These are phyloP conservation scores for Mycena haematopus DNA, from an alignment of 768 basidiomycete species.

Conservation along the genomic window DNA sequence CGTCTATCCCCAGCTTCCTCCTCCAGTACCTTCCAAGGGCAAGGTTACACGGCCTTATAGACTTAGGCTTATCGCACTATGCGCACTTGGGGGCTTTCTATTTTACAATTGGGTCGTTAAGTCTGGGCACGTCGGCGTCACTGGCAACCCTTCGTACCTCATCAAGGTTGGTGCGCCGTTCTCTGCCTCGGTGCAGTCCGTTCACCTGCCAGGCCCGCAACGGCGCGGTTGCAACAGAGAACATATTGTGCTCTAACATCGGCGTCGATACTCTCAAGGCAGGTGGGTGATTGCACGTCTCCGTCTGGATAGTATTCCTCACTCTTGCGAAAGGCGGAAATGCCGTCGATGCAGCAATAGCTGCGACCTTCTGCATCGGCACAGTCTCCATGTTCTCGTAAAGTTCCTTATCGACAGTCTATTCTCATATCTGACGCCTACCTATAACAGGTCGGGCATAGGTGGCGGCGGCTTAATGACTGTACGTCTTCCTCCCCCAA, in stretches of 20 bases:
- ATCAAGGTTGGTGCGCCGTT: constrained; percentile 35
- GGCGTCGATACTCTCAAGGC: constrained; percentile 76
- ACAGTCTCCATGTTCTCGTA: constrained; percentile 93
- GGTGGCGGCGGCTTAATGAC: constrained; percentile 92
- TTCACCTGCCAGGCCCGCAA: constrained; percentile 67
- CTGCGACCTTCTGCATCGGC: constrained; percentile 78
- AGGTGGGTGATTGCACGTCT: not conserved
- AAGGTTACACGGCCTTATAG: not conserved
- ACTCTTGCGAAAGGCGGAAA: constrained; percentile 68
- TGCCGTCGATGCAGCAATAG: constrained; percentile 88
- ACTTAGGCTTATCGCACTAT: constrained; percentile 6
- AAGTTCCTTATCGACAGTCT: constrained; percentile 36
- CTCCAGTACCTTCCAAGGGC: constrained; percentile 1
- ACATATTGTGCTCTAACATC: constrained; percentile 82
- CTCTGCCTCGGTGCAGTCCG: constrained; percentile 51
- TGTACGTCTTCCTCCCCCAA: constrained; percentile 70
- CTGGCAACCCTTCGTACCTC: constrained; percentile 52
- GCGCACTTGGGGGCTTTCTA: constrained; percentile 10
- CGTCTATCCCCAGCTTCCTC: not conserved
- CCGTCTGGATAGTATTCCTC: not conserved
- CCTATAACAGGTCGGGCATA: constrained; percentile 66
- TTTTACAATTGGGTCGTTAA: not conserved
- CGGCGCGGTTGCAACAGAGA: constrained; percentile 92
- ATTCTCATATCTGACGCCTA: constrained; percentile 10
- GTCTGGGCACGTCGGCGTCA: constrained; percentile 19